Evolutionary conservation across 1,284 basidiomycete species (phyloP).

Genomic region (Trichosporon ovoides): DNA sequence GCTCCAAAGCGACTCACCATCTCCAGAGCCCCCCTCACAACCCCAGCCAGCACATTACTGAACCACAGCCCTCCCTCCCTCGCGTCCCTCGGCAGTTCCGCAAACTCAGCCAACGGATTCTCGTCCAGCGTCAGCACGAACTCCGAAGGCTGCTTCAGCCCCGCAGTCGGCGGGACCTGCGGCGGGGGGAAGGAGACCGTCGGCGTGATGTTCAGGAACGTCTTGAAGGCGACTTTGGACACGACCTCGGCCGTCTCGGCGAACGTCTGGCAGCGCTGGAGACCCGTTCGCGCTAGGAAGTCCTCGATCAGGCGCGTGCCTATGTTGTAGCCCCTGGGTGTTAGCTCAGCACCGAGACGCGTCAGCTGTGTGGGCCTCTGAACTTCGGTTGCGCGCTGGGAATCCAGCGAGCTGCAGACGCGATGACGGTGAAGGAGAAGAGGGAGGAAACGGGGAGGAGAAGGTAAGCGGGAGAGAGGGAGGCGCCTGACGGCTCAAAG

Average conservation of each 20-base stretch:
- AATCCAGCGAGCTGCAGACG: too few species aligned
- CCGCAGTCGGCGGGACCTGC: constrained; percentile 45
- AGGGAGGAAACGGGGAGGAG: not conserved
- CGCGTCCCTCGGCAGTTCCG: constrained; percentile 90
- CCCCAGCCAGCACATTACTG: constrained; percentile 91
- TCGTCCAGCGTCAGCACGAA: constrained; percentile 89
- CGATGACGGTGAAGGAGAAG: not conserved
- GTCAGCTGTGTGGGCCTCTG: too few species aligned
- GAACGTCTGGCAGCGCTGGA: constrained; percentile 84
- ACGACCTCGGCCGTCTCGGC: constrained; percentile 89
- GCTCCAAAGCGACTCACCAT: too few species aligned
- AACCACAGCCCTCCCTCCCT: constrained; percentile 88
- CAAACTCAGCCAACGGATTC: constrained; percentile 95
- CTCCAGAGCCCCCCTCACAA: constrained; percentile 85
- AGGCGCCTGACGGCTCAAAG: not conserved
- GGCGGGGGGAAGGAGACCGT: constrained; percentile 62
- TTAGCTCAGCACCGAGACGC: too few species aligned
- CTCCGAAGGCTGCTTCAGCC: constrained; percentile 37
- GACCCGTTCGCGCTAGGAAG: constrained; percentile 82
- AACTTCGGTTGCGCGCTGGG: too few species aligned
- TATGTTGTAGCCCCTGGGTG: constrained; percentile 93
- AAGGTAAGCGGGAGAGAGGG: not conserved
- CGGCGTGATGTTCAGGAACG: constrained; percentile 91
- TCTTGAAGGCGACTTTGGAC: constrained; percentile 97
- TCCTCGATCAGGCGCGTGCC: constrained; percentile 95